Evolutionary conservation across 169 alveolate genomes (phyloP).

Genomic region (Plasmodium reichenowi): DNA sequence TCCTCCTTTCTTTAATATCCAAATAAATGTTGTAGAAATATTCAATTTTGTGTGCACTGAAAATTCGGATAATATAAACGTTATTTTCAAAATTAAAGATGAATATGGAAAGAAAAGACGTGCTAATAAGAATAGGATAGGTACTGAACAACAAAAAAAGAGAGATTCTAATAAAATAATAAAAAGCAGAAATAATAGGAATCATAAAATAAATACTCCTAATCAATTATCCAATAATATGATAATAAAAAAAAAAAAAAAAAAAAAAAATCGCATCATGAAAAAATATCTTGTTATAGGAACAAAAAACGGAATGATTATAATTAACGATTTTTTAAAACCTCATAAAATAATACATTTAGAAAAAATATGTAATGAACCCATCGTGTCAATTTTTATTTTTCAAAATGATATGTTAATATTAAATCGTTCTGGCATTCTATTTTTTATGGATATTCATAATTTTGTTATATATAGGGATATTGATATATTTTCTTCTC

Average conservation of each 20-base stretch:
- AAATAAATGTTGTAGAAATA: constrained; percentile 41
- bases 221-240: neutral
- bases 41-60: constrained; percentile 7
- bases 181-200: neutral
- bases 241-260: constrained; percentile 3
- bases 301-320: constrained; percentile 31
- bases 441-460: constrained; percentile 25
- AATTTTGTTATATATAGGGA: constrained; percentile 15
- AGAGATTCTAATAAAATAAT: constrained; percentile 2
- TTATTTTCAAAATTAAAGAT: constrained; percentile 9
- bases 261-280: neutral
- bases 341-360: constrained; percentile 48
- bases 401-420: constrained; percentile 32
- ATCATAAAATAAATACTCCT: neutral
- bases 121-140: no score
- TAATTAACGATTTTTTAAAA: constrained; percentile 26
- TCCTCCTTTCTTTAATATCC: neutral
- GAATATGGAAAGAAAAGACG: no score
- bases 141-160: neutral
- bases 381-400: constrained; percentile 45
- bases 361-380: constrained; percentile 25
- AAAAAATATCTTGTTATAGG: constrained; percentile 50
- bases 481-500: constrained; percentile 3
- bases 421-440: constrained; percentile 27
- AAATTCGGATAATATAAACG: constrained; percentile 17